These are phyloP conservation scores for Stephania japonica DNA, from an alignment of 164 flowering plant species.

Conservation along the genomic window DNA sequence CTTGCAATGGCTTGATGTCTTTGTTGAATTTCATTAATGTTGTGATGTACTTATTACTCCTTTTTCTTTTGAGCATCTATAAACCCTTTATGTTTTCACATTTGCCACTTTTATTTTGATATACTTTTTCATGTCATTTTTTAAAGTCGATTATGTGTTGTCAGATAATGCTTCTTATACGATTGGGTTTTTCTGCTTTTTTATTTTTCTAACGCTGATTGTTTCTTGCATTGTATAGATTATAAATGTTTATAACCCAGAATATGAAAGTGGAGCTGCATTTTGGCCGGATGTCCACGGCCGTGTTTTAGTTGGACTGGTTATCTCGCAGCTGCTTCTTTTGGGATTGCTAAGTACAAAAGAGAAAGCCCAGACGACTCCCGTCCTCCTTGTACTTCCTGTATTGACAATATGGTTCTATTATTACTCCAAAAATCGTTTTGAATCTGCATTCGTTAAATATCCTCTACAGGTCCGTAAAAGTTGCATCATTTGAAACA, in stretches of 20 bases:
- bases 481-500: neutral
- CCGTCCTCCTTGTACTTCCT: conserved; percentile 66
- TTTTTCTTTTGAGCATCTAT: neutral
- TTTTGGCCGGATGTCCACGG: conserved; percentile 88
- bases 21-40: neutral
- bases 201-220: neutral
- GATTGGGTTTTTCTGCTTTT: neutral
- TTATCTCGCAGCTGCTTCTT: conserved; percentile 64
- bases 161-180: neutral
- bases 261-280: conserved; percentile 79
- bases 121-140: neutral
- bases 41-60: neutral
- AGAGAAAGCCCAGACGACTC: conserved; percentile 54
- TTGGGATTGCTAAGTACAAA: conserved; percentile 74
- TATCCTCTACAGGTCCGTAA: conserved; percentile 68
- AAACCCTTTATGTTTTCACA: neutral
- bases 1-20: neutral
- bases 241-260: conserved; percentile 78
- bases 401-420: conserved; percentile 74
- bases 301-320: conserved; percentile 52
- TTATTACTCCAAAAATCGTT: conserved; percentile 67
- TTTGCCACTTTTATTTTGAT: neutral
- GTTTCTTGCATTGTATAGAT: conserved; percentile 36
- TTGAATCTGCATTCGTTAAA: conserved; percentile 61
- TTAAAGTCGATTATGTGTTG: neutral